phyloP scores from a whole-genome alignment of 768 basidiomycete species.

The Suillus fuscotomentosus region DNA sequence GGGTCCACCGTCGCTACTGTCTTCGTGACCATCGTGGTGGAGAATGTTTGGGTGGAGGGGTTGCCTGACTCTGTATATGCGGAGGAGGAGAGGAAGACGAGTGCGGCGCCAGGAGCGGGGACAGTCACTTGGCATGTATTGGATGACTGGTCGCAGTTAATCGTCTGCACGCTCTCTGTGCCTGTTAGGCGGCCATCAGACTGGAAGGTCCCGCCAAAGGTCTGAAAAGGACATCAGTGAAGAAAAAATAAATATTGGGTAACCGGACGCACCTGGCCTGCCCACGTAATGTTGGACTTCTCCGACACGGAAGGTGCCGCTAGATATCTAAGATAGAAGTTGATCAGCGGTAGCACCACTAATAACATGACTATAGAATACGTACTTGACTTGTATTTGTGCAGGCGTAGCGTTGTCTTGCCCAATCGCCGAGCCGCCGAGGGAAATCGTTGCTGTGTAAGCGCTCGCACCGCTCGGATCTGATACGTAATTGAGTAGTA shows the following conservation, averaged over 20 bases:
- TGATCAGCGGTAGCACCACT: background rate
- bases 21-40: slow-evolving; percentile 32
- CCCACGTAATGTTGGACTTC: slow-evolving; percentile 50
- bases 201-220: slow-evolving; percentile 22
- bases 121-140: slow-evolving; percentile 23
- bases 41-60: slow-evolving; percentile 22
- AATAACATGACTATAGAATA: background rate
- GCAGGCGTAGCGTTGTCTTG: slow-evolving; percentile 17
- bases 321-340: slow-evolving; percentile 25
- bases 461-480: slow-evolving; percentile 40
- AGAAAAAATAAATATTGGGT: background rate
- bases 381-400: slow-evolving; percentile 32
- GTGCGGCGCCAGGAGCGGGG: slow-evolving; percentile 28
- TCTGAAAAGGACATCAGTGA: slow-evolving; percentile 10
- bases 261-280: slow-evolving; percentile 36
- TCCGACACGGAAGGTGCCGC: slow-evolving; percentile 37
- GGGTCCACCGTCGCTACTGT: slow-evolving; percentile 33
- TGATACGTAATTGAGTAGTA: slow-evolving; percentile 48
- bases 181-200: slow-evolving; percentile 28
- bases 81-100: slow-evolving; percentile 21
- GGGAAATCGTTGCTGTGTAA: slow-evolving; percentile 34
- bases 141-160: slow-evolving; percentile 18
- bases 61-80: slow-evolving; percentile 8
- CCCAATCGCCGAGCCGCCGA: slow-evolving; percentile 24
- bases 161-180: slow-evolving; percentile 13